Base-by-base conservation (phyloP, 1,284 basidiomycete genomes). In the Athelia sp. region DNA sequence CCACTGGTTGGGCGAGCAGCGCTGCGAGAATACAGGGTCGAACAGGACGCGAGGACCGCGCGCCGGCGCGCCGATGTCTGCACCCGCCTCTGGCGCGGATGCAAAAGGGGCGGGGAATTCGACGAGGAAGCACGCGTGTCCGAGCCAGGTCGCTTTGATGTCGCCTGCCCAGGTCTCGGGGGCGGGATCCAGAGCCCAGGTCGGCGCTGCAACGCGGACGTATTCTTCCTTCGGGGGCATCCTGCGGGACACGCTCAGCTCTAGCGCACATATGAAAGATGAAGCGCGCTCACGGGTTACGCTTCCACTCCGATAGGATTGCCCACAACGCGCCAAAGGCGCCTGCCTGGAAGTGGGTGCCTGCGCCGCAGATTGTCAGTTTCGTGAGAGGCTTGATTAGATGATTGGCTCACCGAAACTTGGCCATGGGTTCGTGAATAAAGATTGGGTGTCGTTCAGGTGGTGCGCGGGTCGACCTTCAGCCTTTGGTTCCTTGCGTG, bases 61-160 rank as follows among this genome's bases (percentile, higher is more conserved):
- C 11, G 59, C 50, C 22, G 69, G 66, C 36, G 38, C 3, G 36
- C 53, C 17, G 23, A 35, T 40, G 15, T 40, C 36, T n/a, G 15
- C n/a, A n/a, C 36, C 19, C 8, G 19, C 4, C 4, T 29, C 26
- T 4, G 26, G 26, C 26, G 26, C 66, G 35, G 48, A 29, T 4
- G 15, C 32, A 11, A 11, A 53, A 43, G 52, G 61, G 19, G 74
- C 63, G 1, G 83, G 86, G 34, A 87, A 68, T 64, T 89, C 84
- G 35, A 89, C 70, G 2, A 89, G 65, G 62, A 83, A 87, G 54
- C 80, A 84, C 0, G 87, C 87, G 62, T 90, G 87, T 55, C 81
- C 84, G 2, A 87, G 69, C 84, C 84, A 90, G 0, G 85, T 89
- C 8, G 81, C 73, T 40, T 40, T 40, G 36, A 40, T 40, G 19